Evolutionary conservation across 208 protist genomes (phyloP), one percentile per base, ranked within the genome.

Genomic region (Trypanosoma boissoni): DNA sequence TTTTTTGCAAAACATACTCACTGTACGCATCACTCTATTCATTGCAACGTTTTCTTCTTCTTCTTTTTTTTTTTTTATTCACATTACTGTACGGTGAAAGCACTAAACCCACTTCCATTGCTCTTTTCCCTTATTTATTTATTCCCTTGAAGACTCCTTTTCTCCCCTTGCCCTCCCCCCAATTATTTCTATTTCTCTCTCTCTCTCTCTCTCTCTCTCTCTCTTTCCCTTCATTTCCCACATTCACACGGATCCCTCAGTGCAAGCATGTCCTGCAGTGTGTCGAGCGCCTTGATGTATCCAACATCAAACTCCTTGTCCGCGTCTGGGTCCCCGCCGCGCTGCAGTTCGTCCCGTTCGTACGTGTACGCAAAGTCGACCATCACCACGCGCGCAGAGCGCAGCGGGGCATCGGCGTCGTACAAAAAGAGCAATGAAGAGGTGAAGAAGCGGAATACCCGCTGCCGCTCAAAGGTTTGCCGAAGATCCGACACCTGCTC

Each of bases 291-390:
- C n/a, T 78, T 72, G 44, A 91, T 53, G 45, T 94, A 94, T 12
- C 84, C 78, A n/a, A 87, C 61, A 44, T 94, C 88, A 42, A 75
- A 76, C 29, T 71, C 71, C 16, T 76, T 69, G 26, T 68, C 60
- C 1, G 79, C 84, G 42, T 89, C 83, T 3, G 70, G 58, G 45
- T 94, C 88, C 1, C 72, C 63, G 50, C 65, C 83, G 23, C 71
- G 58, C 37, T 59, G 41, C 43, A 94, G 71, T 53, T 94, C 88
- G 31, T 62, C 60, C 14, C 72, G 66, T 46, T 91, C 82, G 62
- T 94, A 94, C 2, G 88, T 90, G 70, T 86, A 94, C 10, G 88
- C 88, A 57, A 94, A 94, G 70, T 94, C 88, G 0, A 94, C 82
- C 88, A 94, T 94, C 32, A 85, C 80, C 29, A 94, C 59, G 0